Evolutionary conservation across 1,139 yeast genomes (phyloP).

Genomic region (Taphrina communis): DNA sequence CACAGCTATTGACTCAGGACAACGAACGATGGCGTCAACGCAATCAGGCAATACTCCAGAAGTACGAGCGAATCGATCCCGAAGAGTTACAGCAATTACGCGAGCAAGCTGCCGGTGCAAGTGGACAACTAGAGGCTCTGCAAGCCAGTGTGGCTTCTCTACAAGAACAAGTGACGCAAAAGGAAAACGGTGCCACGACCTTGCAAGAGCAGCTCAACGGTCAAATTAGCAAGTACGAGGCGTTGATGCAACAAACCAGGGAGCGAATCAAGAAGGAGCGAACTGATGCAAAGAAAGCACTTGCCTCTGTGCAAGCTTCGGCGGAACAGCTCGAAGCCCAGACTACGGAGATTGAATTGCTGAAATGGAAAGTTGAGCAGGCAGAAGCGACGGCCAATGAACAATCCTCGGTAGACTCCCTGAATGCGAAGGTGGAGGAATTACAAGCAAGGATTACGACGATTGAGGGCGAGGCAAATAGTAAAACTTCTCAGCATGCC

Average conservation of each 20-base stretch:
- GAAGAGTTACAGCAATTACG: conserved; percentile 55
- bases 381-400: conserved; percentile 10
- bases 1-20: conserved; percentile 55
- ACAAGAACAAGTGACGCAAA: conserved; percentile 17
- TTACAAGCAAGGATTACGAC: conserved; percentile 3
- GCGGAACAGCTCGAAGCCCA: conserved; percentile 7
- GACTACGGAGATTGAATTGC: conserved; percentile 19
- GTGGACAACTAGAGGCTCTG: conserved; percentile 4
- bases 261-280: conserved; percentile 39
- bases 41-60: conserved; percentile 58
- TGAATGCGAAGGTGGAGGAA: not conserved
- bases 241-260: conserved; percentile 36
- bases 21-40: conserved; percentile 61
- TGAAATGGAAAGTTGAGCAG: conserved; percentile 18
- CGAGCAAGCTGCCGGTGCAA: conserved; percentile 42
- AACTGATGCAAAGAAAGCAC: conserved; percentile 33
- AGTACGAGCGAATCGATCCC: conserved; percentile 59
- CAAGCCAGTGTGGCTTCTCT: not conserved
- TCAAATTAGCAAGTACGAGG: conserved; percentile 22
- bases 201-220: conserved; percentile 16
- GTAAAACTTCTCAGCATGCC: not conserved
- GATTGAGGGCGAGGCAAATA: not conserved
- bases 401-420: not conserved
- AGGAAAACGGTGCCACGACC: not conserved
- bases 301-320: conserved; percentile 13